Base-by-base conservation (phyloP, 768 basidiomycete genomes). In the Naematelia encephala region DNA sequence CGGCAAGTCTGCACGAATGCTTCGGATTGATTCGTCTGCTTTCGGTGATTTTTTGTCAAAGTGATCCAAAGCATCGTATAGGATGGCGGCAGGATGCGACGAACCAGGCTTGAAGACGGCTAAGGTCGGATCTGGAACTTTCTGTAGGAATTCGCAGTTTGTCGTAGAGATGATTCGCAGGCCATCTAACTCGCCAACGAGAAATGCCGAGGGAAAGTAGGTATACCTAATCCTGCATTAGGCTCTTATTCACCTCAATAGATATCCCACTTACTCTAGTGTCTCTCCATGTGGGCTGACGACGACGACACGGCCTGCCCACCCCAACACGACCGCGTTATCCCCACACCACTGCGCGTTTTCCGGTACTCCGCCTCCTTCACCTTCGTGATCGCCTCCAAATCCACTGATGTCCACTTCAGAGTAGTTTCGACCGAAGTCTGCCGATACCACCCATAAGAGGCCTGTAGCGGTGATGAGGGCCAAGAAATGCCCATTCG, bases 331-430 rank as follows among this genome's bases (percentile, higher is more conserved):
- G 46, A 98, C 87, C 0, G 92, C 91, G 77, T 99, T 93, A 71
- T 91, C 91, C 0, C 93, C 93, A 74, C 92, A 97, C 96, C 96
- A 99, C 69, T 88, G 88, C 0, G 91, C 86, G 64, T 87, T 87
- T 30, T 81, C 80, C 2, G 59, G 79, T 70, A 27, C 83, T 4
- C 64, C 72, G 10, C 54, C 56, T 5, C 68, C 60, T 19, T 64
- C 60, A 3, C 56, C 54, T 2, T 61, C 66, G 5, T 47, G 59
- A 1, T 65, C 69, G 1, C 56, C 47, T 0, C 42, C 47, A 1
- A 67, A 29, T 16, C 47, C 25, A 8, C 55, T 19, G 12, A 80
- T 56, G 43, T 91, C 85, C 64, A 90, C 91, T 72, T 96, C 93
- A 2, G 90, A 89, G 66, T 94, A 82, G 68, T 83, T 89, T 43